These are phyloP conservation scores for Fusarium scirpi DNA, from an alignment of 2,329 filamentous ascomycete genomes.

Conservation along the genomic window DNA sequence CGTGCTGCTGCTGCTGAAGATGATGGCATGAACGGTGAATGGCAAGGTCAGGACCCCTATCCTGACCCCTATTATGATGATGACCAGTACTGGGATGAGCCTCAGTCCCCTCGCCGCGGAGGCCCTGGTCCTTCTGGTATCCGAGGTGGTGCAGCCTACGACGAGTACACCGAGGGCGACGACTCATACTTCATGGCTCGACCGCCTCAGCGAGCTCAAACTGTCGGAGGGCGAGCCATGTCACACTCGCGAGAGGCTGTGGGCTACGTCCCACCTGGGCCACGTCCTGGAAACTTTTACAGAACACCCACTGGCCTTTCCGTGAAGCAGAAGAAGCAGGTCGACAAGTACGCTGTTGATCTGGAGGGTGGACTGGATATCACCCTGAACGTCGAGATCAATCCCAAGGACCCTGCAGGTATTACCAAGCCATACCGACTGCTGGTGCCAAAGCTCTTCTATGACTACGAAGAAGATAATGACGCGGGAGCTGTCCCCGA, in stretches of 20 bases:
- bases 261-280: constrained; percentile 38
- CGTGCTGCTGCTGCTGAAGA: constrained; percentile 55
- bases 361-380: constrained; percentile 88
- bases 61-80: constrained; percentile 50
- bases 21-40: constrained; percentile 68
- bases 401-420: constrained; percentile 84
- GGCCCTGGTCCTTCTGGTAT: constrained; percentile 50
- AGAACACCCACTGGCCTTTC: constrained; percentile 78
- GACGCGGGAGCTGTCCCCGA: constrained; percentile 55
- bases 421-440: constrained; percentile 90
- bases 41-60: constrained; percentile 56
- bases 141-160: constrained; percentile 57
- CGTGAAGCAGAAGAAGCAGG: constrained; percentile 68
- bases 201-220: constrained; percentile 48
- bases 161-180: constrained; percentile 67
- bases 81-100: constrained; percentile 43
- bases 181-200: constrained; percentile 67
- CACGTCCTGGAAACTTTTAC: constrained; percentile 64
- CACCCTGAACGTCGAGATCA: constrained; percentile 89
- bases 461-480: constrained; percentile 64
- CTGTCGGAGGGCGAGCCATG: constrained; percentile 48
- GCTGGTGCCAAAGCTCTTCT: constrained; percentile 82
- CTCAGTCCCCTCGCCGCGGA: constrained; percentile 33
- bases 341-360: constrained; percentile 72
- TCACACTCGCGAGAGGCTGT: constrained; percentile 45